phyloP scores from a whole-genome alignment of 2,329 filamentous ascomycete genomes.

The Truncatella angustata region DNA sequence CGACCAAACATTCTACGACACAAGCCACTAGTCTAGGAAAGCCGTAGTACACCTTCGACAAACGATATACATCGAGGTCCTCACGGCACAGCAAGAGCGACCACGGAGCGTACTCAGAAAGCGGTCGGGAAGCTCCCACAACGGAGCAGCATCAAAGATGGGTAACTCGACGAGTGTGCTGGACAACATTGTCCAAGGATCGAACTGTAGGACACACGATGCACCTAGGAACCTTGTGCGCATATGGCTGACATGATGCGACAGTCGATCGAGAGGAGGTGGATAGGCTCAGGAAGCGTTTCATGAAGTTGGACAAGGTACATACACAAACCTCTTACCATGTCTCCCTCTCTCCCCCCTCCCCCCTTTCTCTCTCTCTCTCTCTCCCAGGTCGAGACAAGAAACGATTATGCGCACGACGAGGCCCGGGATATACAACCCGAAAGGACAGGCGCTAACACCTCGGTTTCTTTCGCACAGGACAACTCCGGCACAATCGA shows the following conservation, averaged over 20 bases:
- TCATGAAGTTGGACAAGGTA: conserved; percentile 99
- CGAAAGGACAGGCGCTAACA: too few species aligned
- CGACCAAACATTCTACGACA: too few species aligned
- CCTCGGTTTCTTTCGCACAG: conserved; percentile 55
- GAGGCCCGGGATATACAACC: too few species aligned
- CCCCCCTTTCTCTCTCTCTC: neutral
- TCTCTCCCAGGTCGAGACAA: neutral
- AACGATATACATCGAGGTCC: neutral
- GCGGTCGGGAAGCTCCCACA: conserved; percentile 14
- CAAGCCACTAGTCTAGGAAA: too few species aligned
- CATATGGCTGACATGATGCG: neutral
- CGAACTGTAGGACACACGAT: conserved; percentile 71
- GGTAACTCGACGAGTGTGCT: conserved; percentile 75
- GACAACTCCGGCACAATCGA: conserved; percentile 98
- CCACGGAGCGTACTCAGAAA: too few species aligned
- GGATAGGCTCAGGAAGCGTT: conserved; percentile 90
- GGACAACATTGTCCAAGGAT: conserved; percentile 93
- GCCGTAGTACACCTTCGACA: neutral
- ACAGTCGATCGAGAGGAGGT: conserved; percentile 96
- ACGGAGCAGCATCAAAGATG: conserved; percentile 42
- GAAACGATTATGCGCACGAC: too few species aligned
- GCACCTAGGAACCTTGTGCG: conserved; percentile 9
- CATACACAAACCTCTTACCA: neutral
- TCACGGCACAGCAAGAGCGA: too few species aligned
- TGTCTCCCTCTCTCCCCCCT: neutral